These are phyloP conservation scores for Fusarium phyllophilum DNA, from an alignment of 2,329 filamentous ascomycete species.

Conservation along the genomic window DNA sequence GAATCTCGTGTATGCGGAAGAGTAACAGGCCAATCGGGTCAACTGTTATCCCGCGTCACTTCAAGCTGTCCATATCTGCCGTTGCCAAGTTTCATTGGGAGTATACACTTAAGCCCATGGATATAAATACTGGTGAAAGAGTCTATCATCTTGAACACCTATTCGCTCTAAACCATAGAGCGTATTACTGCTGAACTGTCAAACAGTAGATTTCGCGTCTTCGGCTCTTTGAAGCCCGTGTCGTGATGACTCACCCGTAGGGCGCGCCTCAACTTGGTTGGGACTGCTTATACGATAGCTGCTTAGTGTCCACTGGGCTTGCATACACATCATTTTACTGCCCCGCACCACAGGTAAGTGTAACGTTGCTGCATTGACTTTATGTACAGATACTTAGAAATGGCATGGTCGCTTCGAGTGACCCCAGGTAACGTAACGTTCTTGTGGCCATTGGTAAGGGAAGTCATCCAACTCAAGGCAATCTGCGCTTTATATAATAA, in stretches of 20 bases:
- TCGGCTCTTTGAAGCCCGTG: too few relatives aligned
- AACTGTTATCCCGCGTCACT: neutral
- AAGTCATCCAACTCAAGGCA: too few relatives aligned
- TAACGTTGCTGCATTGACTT: neutral
- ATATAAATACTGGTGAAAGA: too few relatives aligned
- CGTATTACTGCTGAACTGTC: fast-evolving
- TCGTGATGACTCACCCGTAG: neutral
- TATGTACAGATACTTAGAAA: too few relatives aligned
- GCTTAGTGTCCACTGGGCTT: neutral
- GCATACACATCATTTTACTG: too few relatives aligned
- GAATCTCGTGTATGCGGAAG: neutral
- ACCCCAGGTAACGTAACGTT: neutral
- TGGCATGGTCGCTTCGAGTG: neutral
- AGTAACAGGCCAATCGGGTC: neutral
- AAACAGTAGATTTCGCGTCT: too few relatives aligned
- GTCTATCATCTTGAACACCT: neutral
- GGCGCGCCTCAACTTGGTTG: neutral
- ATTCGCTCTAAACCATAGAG: neutral
- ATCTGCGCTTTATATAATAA: neutral
- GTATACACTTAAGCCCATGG: neutral
- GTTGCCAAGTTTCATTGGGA: neutral
- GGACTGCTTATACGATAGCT: neutral
- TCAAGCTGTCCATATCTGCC: neutral
- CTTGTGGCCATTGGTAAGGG: too few relatives aligned
- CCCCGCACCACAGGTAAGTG: neutral